Conservation (phyloP, 805 yeast genomes). For the Kuraishia piskuri region DNA sequence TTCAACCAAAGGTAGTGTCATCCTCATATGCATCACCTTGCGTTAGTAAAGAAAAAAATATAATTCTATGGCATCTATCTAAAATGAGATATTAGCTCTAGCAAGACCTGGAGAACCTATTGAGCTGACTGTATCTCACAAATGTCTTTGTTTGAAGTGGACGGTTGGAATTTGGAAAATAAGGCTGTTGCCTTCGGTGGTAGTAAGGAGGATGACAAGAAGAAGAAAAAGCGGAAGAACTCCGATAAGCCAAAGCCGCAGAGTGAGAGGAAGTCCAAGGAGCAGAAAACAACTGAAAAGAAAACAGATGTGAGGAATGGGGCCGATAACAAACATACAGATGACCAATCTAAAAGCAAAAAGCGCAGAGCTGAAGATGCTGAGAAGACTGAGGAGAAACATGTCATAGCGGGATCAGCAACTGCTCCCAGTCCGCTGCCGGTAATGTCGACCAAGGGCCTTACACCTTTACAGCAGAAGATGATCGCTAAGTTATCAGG, state of each 20-base stretch:
- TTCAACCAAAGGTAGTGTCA: background rate
- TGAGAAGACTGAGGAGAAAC: conserved; percentile 5
- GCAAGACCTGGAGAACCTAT: background rate
- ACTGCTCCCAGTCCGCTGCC: conserved; percentile 4
- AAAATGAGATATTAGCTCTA: background rate
- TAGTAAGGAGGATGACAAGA: conserved; percentile 15
- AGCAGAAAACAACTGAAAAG: background rate
- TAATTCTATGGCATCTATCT: background rate
- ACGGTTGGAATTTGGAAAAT: conserved; percentile 69
- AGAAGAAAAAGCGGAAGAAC: conserved; percentile 17
- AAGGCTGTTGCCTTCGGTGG: conserved; percentile 43
- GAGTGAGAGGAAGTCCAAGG: conserved; percentile 1
- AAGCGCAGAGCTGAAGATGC: conserved; percentile 1
- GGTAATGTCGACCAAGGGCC: conserved; percentile 25
- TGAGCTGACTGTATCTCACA: background rate
- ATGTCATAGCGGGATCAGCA: conserved; percentile 10
- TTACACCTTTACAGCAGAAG: conserved; percentile 87
- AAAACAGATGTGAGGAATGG: background rate
- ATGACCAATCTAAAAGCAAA: background rate
- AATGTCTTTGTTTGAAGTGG: conserved; percentile 72
- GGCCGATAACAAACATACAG: background rate
- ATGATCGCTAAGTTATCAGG: conserved; percentile 95
- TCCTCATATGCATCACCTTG: background rate
- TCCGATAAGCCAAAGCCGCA: conserved; percentile 3
- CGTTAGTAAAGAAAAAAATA: background rate